Base-by-base conservation (phyloP, 176 grass and related monocot species). In the Rhynchospora pubera region DNA sequence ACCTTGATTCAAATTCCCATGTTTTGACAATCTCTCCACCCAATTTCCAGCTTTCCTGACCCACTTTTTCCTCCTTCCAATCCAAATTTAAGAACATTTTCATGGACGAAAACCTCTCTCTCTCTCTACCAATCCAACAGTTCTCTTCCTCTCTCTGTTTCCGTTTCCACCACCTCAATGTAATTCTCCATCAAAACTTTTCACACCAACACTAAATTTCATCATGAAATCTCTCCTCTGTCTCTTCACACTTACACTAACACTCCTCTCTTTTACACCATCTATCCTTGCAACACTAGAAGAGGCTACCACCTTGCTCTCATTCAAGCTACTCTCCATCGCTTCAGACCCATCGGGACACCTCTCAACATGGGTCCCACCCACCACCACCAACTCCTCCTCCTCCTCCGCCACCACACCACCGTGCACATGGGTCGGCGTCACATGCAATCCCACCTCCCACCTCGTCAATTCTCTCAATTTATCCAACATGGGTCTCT, bases 361-460 rank as follows among this genome's bases (percentile, higher is more conserved):
- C 10, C 84, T 99, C 26, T 24, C 75, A 26, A 81, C 9, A 84
- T 99, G 92, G 96, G 69, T 1, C 11, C 26, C 42, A 48, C 15
- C 5, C 3, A 61, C 3, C 3, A 61, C 52, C 15, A n/a, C 78
- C 3, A 87, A 91, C 82, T 79, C 75, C 60, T 65, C 81, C 10
- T 34, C 62, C 10, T 65, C 81, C 10, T 34, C 62, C 10, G 24
- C 0, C 57, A 26, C 57, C 18, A 6, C 26, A 28, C 21, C 56
- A 48, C 90, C 91, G 51, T 99, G 96, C 53, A 79, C 84, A 52
- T 99, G 96, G 96, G 4, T 59, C 19, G 92, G 92, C 26, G 86
- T 99, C 45, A 42, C 23, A 19, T 99, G 96, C 86, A 21, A 86
- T 45, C 48, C 55, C 18, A 6, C 69, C 51, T 73, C 81, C 76